phyloP scores from a whole-genome alignment of 1,139 yeast species.

The Candida anutae region DNA sequence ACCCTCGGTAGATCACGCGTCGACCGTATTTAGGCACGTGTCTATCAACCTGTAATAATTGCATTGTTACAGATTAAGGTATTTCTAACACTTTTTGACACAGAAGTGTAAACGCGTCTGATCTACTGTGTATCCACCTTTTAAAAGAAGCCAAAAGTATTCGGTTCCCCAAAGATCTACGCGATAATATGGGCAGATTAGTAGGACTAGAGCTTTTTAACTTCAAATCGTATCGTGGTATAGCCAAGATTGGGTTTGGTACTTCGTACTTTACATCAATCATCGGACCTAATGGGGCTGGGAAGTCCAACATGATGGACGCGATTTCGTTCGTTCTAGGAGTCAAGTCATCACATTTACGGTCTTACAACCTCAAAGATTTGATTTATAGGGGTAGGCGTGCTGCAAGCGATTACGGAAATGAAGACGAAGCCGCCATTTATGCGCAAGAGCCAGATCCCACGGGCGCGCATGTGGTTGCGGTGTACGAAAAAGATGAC shows the following conservation, averaged over 20 bases:
- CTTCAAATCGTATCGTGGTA: conserved; percentile 86
- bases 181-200: conserved; percentile 84
- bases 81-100: no score
- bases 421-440: conserved; percentile 33
- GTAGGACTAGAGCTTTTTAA: conserved; percentile 70
- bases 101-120: no score
- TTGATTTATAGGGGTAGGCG: conserved; percentile 70
- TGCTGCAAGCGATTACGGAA: conserved; percentile 5
- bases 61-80: no score
- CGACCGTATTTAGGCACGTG: no score
- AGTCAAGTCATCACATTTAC: conserved; percentile 63
- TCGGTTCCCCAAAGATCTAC: no score
- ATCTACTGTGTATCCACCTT: no score
- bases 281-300: conserved; percentile 97
- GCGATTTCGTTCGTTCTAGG: conserved; percentile 96
- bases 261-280: conserved; percentile 78
- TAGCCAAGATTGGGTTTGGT: conserved; percentile 73
- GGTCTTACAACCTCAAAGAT: conserved; percentile 70
- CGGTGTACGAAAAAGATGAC: conserved; percentile 58
- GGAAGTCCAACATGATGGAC: conserved; percentile 97
- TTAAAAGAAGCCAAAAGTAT: no score
- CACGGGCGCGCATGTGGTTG: conserved; percentile 69
- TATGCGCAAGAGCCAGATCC: conserved; percentile 70
- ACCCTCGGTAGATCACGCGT: no score
- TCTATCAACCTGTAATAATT: no score